Base-by-base conservation (phyloP, 1,284 basidiomycete genomes). In the Ustilago vetiveriae region DNA sequence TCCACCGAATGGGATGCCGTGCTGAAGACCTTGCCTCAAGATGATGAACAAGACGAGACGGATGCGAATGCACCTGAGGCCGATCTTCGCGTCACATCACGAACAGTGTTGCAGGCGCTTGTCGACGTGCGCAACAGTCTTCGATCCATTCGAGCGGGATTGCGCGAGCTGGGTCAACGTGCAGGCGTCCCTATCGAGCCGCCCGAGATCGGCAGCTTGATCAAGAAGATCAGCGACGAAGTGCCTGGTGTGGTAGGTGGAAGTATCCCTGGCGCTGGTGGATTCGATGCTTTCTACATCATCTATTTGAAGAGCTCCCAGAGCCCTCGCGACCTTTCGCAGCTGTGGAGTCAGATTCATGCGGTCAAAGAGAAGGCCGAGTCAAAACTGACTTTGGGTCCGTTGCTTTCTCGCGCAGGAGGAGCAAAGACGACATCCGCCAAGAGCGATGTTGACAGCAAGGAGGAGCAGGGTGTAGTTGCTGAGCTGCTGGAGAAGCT, bases 201-300 rank as follows among this genome's bases (percentile, higher is more conserved):
- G 1, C 83, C 85, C 7, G 89, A 92, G 82, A 96, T 98, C 84
- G 94, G 92, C 0, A 83, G 85, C 33, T 86, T 99, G n/a, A 86
- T 99, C 42, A 88, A 97, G 79, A 85, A 86, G 7, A 95, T 92
- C 71, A 85, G 90, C 23, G 84, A 87, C 16, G 37, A 72, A 6
- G 86, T 90, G 57, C 87, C 89, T 2, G 96, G 95, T 37, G 89
- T 98, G 3, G 85, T 98, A 29, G 94, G 92, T 9, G 94, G 94
- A 33, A 95, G 95, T 27, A 95, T 98, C 4, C 96, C 96, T 1
- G 95, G 95, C 14, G 94, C 96, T 24, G 96, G 96, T 4, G 96
- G 96, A 1, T 98, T 92, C 82, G 96, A 99, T 80, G 96, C 96
- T 1, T 87, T 98, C 51, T 98, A 93, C 90, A 84, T 98, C 8